These are phyloP conservation scores for Chytriomyces sp. DNA, from an alignment of 192 early-diverging fungal species.

Conservation along the genomic window DNA sequence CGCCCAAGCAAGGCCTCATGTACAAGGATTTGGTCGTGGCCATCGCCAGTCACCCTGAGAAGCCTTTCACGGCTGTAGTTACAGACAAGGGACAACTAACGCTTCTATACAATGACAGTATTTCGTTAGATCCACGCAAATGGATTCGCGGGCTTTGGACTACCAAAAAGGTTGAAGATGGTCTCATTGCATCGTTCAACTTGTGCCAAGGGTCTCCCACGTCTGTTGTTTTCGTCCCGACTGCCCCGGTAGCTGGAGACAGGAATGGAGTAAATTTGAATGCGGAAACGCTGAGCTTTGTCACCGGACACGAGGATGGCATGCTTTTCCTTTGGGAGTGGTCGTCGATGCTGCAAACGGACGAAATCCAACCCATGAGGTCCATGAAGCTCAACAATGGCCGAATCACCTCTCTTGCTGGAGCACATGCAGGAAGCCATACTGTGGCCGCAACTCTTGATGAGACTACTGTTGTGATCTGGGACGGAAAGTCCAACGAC, in stretches of 20 bases:
- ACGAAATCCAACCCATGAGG: slow-evolving; percentile 2
- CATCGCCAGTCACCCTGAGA: slow-evolving; percentile 17
- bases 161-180: slow-evolving; percentile 31
- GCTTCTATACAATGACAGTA: slow-evolving; percentile 27
- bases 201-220: slow-evolving; percentile 10
- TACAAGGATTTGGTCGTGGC: slow-evolving; percentile 29
- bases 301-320: slow-evolving; percentile 35
- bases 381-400: slow-evolving; percentile 20
- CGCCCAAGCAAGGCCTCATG: not conserved
- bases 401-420: slow-evolving; percentile 8
- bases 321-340: slow-evolving; percentile 30
- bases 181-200: slow-evolving; percentile 23
- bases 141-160: slow-evolving; percentile 28
- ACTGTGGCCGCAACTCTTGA: slow-evolving; percentile 24
- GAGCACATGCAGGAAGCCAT: not conserved
- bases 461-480: slow-evolving; percentile 28
- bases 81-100: slow-evolving; percentile 28
- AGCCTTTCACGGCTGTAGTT: slow-evolving; percentile 30
- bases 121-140: not conserved
- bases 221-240: slow-evolving; percentile 13
- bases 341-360: slow-evolving; percentile 3
- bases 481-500: slow-evolving; percentile 25
- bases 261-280: not conserved
- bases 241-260: not conserved
- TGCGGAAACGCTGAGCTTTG: slow-evolving; percentile 16